A percentile compares a stretch with the other conserved stretches of the same genome.
These are phyloP conservation scores for Tagetes patula DNA, from an alignment of 129 eudicot genomes.

Conservation along the genomic window DNA sequence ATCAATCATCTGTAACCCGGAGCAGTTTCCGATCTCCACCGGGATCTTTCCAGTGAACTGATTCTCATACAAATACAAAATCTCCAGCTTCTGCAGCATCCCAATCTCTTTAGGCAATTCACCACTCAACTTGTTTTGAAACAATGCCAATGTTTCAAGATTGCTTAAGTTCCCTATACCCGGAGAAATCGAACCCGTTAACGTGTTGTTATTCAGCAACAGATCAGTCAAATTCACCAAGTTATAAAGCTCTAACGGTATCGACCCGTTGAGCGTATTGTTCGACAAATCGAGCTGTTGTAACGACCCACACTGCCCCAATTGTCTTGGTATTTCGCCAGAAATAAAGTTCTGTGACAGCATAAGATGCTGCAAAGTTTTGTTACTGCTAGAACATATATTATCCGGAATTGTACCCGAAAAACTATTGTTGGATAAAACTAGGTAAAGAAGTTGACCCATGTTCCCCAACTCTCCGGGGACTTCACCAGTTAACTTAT, in stretches of 20 bases:
- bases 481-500: conserved; percentile 67
- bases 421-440: conserved; percentile 63
- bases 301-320: conserved; percentile 54
- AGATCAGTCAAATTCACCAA: conserved; percentile 63
- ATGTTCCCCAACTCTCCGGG: conserved; percentile 66
- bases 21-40: conserved; percentile 85
- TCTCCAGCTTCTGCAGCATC: conserved; percentile 59
- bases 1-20: conserved; percentile 88
- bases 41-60: conserved; percentile 81
- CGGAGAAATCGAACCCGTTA: conserved; percentile 63
- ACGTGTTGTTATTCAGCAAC: conserved; percentile 68
- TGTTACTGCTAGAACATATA: conserved; percentile 61
- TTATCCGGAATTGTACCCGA: conserved; percentile 59
- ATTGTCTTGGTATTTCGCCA: conserved; percentile 67
- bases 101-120: conserved; percentile 81
- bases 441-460: conserved; percentile 61
- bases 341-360: conserved; percentile 58
- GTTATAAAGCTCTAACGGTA: conserved; percentile 62
- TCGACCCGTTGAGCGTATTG: conserved; percentile 72
- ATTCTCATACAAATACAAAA: conserved; percentile 65
- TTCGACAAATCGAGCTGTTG: conserved; percentile 83
- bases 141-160: conserved; percentile 69
- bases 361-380: conserved; percentile 58
- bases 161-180: conserved; percentile 63
- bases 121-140: conserved; percentile 63